These are phyloP conservation scores for Amesomyces nigricolor DNA, from an alignment of 2,329 filamentous ascomycete genomes.

Conservation along the genomic window DNA sequence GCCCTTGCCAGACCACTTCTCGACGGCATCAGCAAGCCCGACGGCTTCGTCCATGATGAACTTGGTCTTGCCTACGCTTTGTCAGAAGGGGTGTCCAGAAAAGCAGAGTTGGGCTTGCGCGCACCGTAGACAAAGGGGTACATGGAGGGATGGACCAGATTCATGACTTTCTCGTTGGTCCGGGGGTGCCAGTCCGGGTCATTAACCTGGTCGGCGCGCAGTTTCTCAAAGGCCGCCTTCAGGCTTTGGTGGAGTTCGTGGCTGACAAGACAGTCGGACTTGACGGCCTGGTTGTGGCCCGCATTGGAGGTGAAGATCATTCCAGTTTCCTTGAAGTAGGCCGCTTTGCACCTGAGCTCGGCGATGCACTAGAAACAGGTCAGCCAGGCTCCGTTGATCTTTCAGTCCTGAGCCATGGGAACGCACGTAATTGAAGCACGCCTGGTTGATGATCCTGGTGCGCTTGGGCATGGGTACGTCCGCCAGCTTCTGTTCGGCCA, in stretches of 20 bases:
- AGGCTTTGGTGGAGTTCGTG: constrained; percentile 31
- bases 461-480: neutral
- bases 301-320: constrained; percentile 43
- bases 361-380: constrained; percentile 30
- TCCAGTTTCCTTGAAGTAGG: constrained; percentile 36
- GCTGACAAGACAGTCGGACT: constrained; percentile 46
- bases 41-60: constrained; percentile 34
- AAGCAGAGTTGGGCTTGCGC: neutral
- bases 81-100: constrained; percentile 8
- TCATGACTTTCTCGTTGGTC: constrained; percentile 47
- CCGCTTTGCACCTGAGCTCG: constrained; percentile 47
- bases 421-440: constrained; percentile 26
- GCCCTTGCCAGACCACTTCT: constrained; percentile 27
- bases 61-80: neutral
- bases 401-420: neutral
- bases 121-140: constrained; percentile 47
- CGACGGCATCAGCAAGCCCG: constrained; percentile 25
- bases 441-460: constrained; percentile 18
- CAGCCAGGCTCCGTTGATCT: neutral
- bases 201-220: constrained; percentile 39
- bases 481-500: neutral
- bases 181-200: constrained; percentile 52
- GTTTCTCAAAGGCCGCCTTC: constrained; percentile 32
- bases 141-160: constrained; percentile 55
- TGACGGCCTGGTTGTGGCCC: constrained; percentile 37